Evolutionary conservation across 2,329 filamentous ascomycete species (phyloP), one percentile per base, ranked within the genome.

Genomic region (Xylaria sp.): DNA sequence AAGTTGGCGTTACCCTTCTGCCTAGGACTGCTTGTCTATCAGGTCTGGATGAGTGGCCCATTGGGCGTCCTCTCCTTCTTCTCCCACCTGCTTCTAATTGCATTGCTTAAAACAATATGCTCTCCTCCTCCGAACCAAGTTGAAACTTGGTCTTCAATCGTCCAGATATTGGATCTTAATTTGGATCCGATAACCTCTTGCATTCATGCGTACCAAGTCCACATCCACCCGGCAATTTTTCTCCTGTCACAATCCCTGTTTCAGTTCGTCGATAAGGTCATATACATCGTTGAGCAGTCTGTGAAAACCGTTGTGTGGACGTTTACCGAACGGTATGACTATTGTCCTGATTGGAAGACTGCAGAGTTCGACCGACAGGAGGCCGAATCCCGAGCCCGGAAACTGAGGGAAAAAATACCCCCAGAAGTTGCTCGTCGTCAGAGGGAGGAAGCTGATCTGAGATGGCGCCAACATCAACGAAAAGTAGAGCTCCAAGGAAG

Each of bases 1-100:
- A 58, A 61, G 51, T 44, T 58, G 51, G 51, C 36, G 38, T 9
- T 20, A 29, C 2, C 13, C 38, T 59, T 65, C 47, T 61, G 56
- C 61, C 3, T 53, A 13, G 31, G 27, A 13, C 39, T 54, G 3
- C 2, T 22, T 2, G 42, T 11, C 39, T 58, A 42, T n/a, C 55
- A 53, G 42, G 15, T 47, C 22, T 59, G 54, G 61, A 29, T 54
- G 39, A 10, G 5, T 22, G 55, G 27, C 7, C 38, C 7, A 20
- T 9, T n/a, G 33, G 1, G 10, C 7, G 13, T 27, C 33, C 9
- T 13, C 36, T n/a, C 3, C 2, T 2, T 31, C 5, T 3, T 54
- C 39, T 31, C 25, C 5, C 53, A 58, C 7, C 38, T 42, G 5
- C 20, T 49, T 22, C 0, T 61, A 13, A 22, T 38, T n/a, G 29